phyloP scores from a whole-genome alignment of 1,139 yeast genomes.

The Taphrina confusa region DNA sequence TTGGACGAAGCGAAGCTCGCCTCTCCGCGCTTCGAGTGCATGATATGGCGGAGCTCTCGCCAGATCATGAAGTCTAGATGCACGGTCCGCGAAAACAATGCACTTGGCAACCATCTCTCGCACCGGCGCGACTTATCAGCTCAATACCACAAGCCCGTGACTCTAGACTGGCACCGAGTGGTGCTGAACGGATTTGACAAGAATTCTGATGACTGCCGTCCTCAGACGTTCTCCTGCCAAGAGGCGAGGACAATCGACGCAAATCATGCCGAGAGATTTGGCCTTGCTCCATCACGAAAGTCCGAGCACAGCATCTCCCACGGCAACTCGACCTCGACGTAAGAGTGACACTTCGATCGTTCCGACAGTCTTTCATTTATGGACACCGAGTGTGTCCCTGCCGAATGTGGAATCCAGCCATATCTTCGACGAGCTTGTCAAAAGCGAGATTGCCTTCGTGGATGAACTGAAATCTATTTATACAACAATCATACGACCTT shows the following conservation, averaged over 20 bases:
- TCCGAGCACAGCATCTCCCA: not conserved
- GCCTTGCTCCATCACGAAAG: not conserved
- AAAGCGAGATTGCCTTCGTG: not conserved
- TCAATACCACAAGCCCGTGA: no score
- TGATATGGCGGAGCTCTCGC: no score
- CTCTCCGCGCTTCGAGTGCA: no score
- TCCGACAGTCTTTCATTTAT: not conserved
- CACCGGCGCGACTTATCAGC: not conserved
- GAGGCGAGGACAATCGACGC: slow-evolving; percentile 19
- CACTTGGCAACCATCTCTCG: not conserved
- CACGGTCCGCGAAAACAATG: no score
- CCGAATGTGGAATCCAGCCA: slow-evolving; percentile 15
- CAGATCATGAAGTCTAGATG: no score
- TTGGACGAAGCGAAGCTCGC: no score
- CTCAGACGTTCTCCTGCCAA: slow-evolving; percentile 20
- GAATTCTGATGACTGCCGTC: slow-evolving; percentile 8
- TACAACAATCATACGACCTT: slow-evolving; percentile 13
- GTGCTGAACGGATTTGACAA: no score
- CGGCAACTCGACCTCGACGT: slow-evolving; percentile 6
- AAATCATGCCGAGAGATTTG: slow-evolving; percentile 8
- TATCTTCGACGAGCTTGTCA: slow-evolving; percentile 18
- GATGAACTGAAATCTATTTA: slow-evolving; percentile 10
- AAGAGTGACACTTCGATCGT: slow-evolving; percentile 16
- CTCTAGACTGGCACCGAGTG: no score
- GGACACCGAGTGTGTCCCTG: slow-evolving; percentile 3